These are phyloP conservation scores for Phaeosphaeria sp. DNA, from an alignment of 2,329 filamentous ascomycete genomes.

Conservation along the genomic window DNA sequence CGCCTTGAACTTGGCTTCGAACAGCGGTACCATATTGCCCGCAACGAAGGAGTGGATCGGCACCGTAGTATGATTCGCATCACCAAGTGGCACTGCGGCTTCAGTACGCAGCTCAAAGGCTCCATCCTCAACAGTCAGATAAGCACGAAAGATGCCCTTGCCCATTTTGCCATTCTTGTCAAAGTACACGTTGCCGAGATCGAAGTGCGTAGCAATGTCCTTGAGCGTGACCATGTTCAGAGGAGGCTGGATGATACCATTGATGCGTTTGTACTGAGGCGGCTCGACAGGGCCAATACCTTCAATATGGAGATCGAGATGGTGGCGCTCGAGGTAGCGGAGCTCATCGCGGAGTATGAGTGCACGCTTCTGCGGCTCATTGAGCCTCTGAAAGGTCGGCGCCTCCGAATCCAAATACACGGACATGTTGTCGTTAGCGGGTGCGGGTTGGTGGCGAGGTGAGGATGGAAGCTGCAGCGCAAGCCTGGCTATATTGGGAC, in stretches of 20 bases:
- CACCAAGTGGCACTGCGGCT: slow-evolving; percentile 23
- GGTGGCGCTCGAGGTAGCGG: slow-evolving; percentile 25
- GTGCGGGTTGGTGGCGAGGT: neutral
- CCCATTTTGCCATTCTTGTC: slow-evolving; percentile 3
- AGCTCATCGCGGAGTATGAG: slow-evolving; percentile 37
- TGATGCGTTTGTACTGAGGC: slow-evolving; percentile 32
- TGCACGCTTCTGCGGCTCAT: slow-evolving; percentile 35
- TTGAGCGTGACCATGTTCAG: slow-evolving; percentile 30
- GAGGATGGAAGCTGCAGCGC: neutral
- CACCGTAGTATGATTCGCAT: slow-evolving; percentile 19
- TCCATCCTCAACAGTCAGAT: slow-evolving; percentile 26
- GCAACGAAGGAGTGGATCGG: slow-evolving; percentile 34
- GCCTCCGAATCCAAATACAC: slow-evolving; percentile 18
- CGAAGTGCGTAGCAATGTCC: slow-evolving; percentile 25
- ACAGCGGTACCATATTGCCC: slow-evolving; percentile 27
- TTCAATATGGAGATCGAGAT: slow-evolving; percentile 36
- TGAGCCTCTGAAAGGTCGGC: slow-evolving; percentile 27
- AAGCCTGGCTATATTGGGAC: neutral
- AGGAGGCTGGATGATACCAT: slow-evolving; percentile 26
- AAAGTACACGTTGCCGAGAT: slow-evolving; percentile 40
- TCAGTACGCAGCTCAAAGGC: slow-evolving; percentile 26
- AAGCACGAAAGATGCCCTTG: slow-evolving; percentile 9
- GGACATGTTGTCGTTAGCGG: neutral
- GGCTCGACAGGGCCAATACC: slow-evolving; percentile 36
- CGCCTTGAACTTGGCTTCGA: slow-evolving; percentile 32